phyloP scores from a whole-genome alignment of 1,284 basidiomycete species.

The Cutaneotrichosporon spelunceum region DNA sequence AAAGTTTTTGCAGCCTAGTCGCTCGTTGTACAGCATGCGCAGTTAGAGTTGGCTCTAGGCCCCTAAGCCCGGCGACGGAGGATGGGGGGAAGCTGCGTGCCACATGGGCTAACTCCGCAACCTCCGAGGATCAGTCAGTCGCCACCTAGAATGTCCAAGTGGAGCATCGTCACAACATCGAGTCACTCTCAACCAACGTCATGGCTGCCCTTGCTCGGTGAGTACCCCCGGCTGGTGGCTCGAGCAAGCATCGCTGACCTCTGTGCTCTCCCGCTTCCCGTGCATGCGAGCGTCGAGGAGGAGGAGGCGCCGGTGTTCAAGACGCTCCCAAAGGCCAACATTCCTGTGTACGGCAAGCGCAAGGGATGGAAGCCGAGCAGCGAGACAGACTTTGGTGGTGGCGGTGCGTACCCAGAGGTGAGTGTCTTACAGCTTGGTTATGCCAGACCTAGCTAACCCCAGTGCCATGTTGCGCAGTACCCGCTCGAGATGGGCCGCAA shows the following conservation, averaged over 20 bases:
- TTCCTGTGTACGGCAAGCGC: constrained; percentile 69
- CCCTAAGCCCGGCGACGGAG: background rate
- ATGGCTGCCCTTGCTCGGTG: constrained; percentile 52
- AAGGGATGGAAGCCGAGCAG: constrained; percentile 79
- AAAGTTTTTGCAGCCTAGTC: background rate
- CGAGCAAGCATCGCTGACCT: background rate
- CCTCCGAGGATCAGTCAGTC: constrained; percentile 5
- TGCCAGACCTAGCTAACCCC: constrained; percentile 15
- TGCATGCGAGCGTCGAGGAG: constrained; percentile 37
- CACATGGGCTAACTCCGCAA: constrained; percentile 3
- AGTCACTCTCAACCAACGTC: constrained; percentile 15
- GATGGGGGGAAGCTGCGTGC: background rate
- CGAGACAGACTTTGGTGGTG: constrained; percentile 83
- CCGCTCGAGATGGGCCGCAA: constrained; percentile 92
- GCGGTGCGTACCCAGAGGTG: constrained; percentile 87
- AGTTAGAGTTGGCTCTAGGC: background rate
- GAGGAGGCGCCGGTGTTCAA: constrained; percentile 32
- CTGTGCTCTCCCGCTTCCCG: constrained; percentile 45
- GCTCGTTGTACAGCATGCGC: background rate
- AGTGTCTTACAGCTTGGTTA: constrained; percentile 13
- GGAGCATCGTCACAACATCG: constrained; percentile 1
- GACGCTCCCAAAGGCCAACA: constrained; percentile 21
- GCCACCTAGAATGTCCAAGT: constrained; percentile 19
- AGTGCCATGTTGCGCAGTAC: constrained; percentile 93
- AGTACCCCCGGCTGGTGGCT: constrained; percentile 12